Conservation (phyloP, 768 basidiomycete genomes). For the Boletus reticuloceps region DNA sequence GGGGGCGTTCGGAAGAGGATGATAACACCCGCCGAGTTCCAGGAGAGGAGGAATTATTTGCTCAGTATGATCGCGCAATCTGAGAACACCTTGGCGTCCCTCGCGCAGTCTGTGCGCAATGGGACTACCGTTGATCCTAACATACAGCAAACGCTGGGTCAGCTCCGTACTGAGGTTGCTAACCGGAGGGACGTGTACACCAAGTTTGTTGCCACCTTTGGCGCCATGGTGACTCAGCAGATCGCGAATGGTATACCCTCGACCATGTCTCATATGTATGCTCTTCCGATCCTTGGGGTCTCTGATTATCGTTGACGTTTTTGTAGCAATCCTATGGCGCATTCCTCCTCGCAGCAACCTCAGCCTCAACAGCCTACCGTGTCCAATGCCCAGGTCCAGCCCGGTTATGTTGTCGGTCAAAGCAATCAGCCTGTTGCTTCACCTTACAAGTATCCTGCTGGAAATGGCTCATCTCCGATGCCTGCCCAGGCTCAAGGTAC, state of each 20-base stretch:
- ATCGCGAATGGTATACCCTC: constrained; percentile 20
- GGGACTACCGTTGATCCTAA: constrained; percentile 16
- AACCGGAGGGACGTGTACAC: constrained; percentile 38
- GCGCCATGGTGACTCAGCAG: constrained; percentile 24
- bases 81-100: constrained; percentile 9
- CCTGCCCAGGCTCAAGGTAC: constrained; percentile 17
- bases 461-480: constrained; percentile 18
- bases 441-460: constrained; percentile 20
- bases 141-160: constrained; percentile 14
- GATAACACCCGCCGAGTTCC: constrained; percentile 20
- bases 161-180: constrained; percentile 21
- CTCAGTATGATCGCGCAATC: constrained; percentile 5
- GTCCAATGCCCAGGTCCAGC: constrained; percentile 19
- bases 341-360: constrained; percentile 19
- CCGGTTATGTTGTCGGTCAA: constrained; percentile 19
- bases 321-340: constrained; percentile 17
- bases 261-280: constrained; percentile 36
- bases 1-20: constrained; percentile 26
- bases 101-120: constrained; percentile 10
- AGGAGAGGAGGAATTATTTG: constrained; percentile 21
- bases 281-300: not conserved
- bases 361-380: constrained; percentile 15
- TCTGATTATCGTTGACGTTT: constrained; percentile 5
- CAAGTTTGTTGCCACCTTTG: constrained; percentile 35
- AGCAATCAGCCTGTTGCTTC: constrained; percentile 6